phyloP scores from a whole-genome alignment of 208 protist genomes.

The Crithidia acanthocephali region DNA sequence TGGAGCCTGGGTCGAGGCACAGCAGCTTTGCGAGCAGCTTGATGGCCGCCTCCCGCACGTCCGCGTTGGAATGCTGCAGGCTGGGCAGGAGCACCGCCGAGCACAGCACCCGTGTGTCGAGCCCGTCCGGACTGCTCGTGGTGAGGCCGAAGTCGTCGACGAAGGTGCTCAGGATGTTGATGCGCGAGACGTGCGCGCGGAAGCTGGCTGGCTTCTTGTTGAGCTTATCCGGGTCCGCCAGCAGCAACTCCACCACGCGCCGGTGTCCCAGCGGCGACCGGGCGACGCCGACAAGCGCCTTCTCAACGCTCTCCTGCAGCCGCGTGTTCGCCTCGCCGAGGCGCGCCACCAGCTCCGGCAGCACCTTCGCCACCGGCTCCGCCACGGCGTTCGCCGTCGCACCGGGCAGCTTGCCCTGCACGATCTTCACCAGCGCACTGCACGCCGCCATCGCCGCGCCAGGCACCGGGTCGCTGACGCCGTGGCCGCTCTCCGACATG shows the following conservation, averaged over 20 bases:
- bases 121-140: slow-evolving; percentile 32
- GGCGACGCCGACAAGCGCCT: slow-evolving; percentile 52
- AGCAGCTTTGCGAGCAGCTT: slow-evolving; percentile 76
- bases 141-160: slow-evolving; percentile 72
- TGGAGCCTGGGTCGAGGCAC: slow-evolving; percentile 35
- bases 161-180: slow-evolving; percentile 74
- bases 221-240: slow-evolving; percentile 65
- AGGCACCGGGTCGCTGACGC: slow-evolving; percentile 69
- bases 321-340: slow-evolving; percentile 79
- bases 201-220: slow-evolving; percentile 63
- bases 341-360: slow-evolving; percentile 61
- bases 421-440: slow-evolving; percentile 64
- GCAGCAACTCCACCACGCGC: slow-evolving; percentile 49
- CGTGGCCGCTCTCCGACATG: slow-evolving; percentile 62
- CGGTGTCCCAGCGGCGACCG: slow-evolving; percentile 58
- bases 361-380: slow-evolving; percentile 33
- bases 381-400: slow-evolving; percentile 29
- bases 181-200: slow-evolving; percentile 62
- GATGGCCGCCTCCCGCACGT: slow-evolving; percentile 77
- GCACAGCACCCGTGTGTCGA: slow-evolving; percentile 61
- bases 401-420: slow-evolving; percentile 42
- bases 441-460: slow-evolving; percentile 74
- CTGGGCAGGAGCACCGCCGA: slow-evolving; percentile 62
- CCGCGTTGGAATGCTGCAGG: slow-evolving; percentile 77
- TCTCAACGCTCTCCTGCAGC: slow-evolving; percentile 70